These are phyloP conservation scores for Teunomyces cretensis DNA, from an alignment of 805 yeast species.

Conservation along the genomic window DNA sequence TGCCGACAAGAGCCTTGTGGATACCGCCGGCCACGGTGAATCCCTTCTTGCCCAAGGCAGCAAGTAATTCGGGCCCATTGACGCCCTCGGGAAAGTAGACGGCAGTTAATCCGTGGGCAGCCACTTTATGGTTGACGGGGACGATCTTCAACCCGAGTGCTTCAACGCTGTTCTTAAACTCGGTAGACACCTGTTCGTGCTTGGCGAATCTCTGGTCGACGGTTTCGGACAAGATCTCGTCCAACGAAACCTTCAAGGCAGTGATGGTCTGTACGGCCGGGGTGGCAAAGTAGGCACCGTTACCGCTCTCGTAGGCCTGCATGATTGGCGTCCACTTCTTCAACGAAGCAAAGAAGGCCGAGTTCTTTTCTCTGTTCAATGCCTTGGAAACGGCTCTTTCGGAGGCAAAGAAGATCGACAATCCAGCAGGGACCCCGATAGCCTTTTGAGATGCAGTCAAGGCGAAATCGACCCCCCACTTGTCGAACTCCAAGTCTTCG, in stretches of 20 bases:
- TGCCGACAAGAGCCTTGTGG: slow-evolving; percentile 72
- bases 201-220: slow-evolving; percentile 61
- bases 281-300: slow-evolving; percentile 88
- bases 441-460: slow-evolving; percentile 96
- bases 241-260: slow-evolving; percentile 74
- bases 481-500: slow-evolving; percentile 80
- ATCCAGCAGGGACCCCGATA: slow-evolving; percentile 90
- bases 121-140: slow-evolving; percentile 53
- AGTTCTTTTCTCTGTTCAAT: slow-evolving; percentile 44
- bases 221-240: slow-evolving; percentile 58
- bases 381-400: slow-evolving; percentile 71
- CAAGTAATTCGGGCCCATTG: slow-evolving; percentile 65
- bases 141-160: slow-evolving; percentile 68
- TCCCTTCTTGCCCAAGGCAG: slow-evolving; percentile 59
- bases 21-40: slow-evolving; percentile 88
- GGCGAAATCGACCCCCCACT: slow-evolving; percentile 87
- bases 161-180: slow-evolving; percentile 60
- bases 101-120: slow-evolving; percentile 89
- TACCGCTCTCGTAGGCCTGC: slow-evolving; percentile 79
- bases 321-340: slow-evolving; percentile 87
- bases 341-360: slow-evolving; percentile 67
- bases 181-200: slow-evolving; percentile 61
- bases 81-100: slow-evolving; percentile 77
- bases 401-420: slow-evolving; percentile 74
- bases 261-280: slow-evolving; percentile 89